Evolutionary conservation across 495 filamentous ascomycete species (phyloP).

Genomic region (Bacidia gigantensis): DNA sequence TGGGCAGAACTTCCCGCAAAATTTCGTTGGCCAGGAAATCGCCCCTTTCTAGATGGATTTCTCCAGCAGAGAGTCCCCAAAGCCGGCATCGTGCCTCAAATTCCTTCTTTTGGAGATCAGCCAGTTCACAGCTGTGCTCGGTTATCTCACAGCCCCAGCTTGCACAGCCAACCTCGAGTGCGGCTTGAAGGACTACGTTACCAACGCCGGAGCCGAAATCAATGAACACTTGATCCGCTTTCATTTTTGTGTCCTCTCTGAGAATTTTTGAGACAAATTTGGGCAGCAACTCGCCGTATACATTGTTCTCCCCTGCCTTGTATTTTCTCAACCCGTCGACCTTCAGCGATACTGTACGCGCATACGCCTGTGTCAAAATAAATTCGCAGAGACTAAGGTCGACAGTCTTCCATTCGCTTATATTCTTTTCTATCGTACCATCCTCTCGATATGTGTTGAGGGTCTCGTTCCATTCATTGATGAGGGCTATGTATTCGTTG

Average conservation of each 20-base stretch:
- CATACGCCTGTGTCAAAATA: conserved; percentile 79
- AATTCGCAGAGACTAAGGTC: conserved; percentile 57
- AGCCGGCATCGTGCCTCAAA: conserved; percentile 71
- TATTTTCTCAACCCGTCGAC: conserved; percentile 72
- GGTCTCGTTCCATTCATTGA: conserved; percentile 63
- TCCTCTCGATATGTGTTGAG: conserved; percentile 43
- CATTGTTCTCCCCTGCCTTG: conserved; percentile 74
- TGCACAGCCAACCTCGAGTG: conserved; percentile 83
- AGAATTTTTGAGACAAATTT: conserved; percentile 71
- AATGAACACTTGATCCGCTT: conserved; percentile 71
- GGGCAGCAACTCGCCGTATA: conserved; percentile 85
- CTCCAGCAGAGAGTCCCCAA: conserved; percentile 74
- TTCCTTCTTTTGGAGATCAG: conserved; percentile 73
- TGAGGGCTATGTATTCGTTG: conserved; percentile 48
- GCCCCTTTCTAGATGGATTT: conserved; percentile 66
- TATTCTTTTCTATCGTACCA: conserved; percentile 53
- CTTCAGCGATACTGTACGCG: conserved; percentile 78
- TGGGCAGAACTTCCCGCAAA: conserved; percentile 57
- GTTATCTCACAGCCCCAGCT: conserved; percentile 96
- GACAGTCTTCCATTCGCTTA: conserved; percentile 51
- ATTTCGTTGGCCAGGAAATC: conserved; percentile 67
- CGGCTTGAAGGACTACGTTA: conserved; percentile 89
- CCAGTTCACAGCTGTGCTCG: conserved; percentile 71
- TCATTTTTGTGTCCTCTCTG: conserved; percentile 57
- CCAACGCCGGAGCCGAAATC: conserved; percentile 92